Evolutionary conservation across 2,329 filamentous ascomycete genomes (phyloP).

Genomic region (Sarocladium oryzae): DNA sequence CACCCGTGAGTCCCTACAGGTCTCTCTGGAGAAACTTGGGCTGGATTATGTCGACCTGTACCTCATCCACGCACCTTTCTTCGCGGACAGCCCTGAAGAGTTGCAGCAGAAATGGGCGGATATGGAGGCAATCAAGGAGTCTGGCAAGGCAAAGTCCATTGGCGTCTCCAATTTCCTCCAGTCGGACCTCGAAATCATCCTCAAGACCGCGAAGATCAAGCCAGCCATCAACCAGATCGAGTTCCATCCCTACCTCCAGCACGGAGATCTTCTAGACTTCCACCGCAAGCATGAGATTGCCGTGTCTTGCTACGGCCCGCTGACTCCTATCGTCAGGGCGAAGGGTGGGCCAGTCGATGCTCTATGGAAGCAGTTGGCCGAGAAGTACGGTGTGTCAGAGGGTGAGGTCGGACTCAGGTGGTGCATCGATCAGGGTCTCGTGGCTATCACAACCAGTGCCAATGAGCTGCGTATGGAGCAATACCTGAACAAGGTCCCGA

Average conservation of each 20-base stretch:
- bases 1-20: conserved; percentile 44
- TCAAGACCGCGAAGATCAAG: conserved; percentile 51
- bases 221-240: conserved; percentile 79
- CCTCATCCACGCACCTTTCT: conserved; percentile 54
- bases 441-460: conserved; percentile 53
- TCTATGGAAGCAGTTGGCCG: conserved; percentile 42
- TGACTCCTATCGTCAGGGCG: conserved; percentile 43
- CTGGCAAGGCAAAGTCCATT: conserved; percentile 61
- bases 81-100: conserved; percentile 39
- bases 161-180: conserved; percentile 71
- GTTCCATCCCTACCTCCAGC: conserved; percentile 69
- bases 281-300: conserved; percentile 52
- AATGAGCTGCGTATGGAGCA: conserved; percentile 51
- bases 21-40: conserved; percentile 58
- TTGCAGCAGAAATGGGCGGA: conserved; percentile 56
- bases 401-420: conserved; percentile 54
- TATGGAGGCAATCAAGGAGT: conserved; percentile 58
- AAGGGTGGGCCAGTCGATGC: conserved; percentile 46
- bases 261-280: conserved; percentile 51
- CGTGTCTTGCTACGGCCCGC: conserved; percentile 47
- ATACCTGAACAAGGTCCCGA: conserved; percentile 43
- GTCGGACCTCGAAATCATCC: conserved; percentile 47
- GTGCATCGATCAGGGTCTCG: conserved; percentile 52
- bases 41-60: conserved; percentile 69
- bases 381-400: conserved; percentile 51